phyloP scores from a whole-genome alignment of 441 rosid species.

The Populus hybrid region DNA sequence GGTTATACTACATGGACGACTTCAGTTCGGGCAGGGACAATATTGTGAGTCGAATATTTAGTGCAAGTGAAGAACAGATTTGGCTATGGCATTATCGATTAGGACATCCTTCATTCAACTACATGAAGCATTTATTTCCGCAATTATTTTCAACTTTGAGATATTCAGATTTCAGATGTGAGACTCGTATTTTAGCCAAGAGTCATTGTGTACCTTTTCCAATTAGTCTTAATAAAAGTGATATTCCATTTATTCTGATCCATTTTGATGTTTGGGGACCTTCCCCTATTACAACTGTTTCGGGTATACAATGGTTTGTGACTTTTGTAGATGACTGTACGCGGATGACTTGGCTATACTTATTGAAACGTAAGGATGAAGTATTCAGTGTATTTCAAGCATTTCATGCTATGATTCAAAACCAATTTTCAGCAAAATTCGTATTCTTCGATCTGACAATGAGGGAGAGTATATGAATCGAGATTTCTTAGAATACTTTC shows the following conservation, averaged over 20 bases:
- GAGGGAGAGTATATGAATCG: too few species aligned
- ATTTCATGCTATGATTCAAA: too few species aligned
- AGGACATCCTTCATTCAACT: not conserved
- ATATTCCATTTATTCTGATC: not conserved
- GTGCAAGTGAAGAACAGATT: not conserved
- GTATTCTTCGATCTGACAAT: too few species aligned
- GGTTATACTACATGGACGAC: not conserved
- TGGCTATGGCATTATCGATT: not conserved
- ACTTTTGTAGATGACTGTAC: not conserved
- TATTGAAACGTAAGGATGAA: too few species aligned
- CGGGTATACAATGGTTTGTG: not conserved
- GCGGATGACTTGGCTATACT: too few species aligned
- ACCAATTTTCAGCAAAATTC: not conserved
- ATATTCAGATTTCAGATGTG: not conserved
- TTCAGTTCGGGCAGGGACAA: not conserved
- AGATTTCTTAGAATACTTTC: too few species aligned
- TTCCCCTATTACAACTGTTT: not conserved
- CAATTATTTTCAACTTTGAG: not conserved
- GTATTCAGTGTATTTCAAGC: too few species aligned
- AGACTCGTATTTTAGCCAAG: not conserved
- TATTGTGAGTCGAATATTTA: too few species aligned
- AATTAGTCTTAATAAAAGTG: not conserved
- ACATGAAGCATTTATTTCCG: not conserved
- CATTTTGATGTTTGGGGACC: not conserved
- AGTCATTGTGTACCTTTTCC: not conserved